phyloP scores from a whole-genome alignment of 2,329 filamentous ascomycete species.

The Cladophialophora carrionii region DNA sequence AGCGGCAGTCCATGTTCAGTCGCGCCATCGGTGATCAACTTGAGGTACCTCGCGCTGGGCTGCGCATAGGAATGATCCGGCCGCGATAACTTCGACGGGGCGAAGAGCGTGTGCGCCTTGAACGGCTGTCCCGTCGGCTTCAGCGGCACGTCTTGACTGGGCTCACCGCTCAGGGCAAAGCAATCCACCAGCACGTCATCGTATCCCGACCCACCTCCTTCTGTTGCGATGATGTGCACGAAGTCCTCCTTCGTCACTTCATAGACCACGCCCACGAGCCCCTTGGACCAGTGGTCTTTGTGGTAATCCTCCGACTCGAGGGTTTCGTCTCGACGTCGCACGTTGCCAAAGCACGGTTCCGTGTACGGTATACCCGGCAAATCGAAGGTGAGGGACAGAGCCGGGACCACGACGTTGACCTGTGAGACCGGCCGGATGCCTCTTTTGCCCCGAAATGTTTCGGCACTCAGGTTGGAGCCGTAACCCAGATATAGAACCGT shows the following conservation, averaged over 20 bases:
- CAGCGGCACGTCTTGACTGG: conserved; percentile 63
- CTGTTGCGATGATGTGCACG: conserved; percentile 81
- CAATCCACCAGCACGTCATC: conserved; percentile 80
- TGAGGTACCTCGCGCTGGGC: conserved; percentile 80
- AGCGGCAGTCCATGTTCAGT: conserved; percentile 76
- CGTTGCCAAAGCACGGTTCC: conserved; percentile 93
- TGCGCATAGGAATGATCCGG: conserved; percentile 72
- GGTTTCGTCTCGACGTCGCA: conserved; percentile 56
- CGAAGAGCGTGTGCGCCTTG: conserved; percentile 82
- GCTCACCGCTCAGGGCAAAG: conserved; percentile 64
- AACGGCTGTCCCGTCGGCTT: conserved; percentile 63
- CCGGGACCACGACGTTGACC: conserved; percentile 79
- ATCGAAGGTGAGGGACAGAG: conserved; percentile 78
- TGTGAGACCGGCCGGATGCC: conserved; percentile 80
- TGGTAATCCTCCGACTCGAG: conserved; percentile 49
- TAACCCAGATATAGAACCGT: conserved; percentile 84
- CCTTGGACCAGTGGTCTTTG: conserved; percentile 72
- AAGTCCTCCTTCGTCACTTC: conserved; percentile 86
- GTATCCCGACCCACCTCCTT: conserved; percentile 86
- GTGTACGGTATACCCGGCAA: conserved; percentile 81
- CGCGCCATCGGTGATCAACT: conserved; percentile 77
- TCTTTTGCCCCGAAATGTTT: conserved; percentile 77
- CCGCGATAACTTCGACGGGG: conserved; percentile 59
- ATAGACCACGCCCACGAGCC: conserved; percentile 90
- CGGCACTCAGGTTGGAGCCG: conserved; percentile 80